phyloP scores from a whole-genome alignment of 176 grass and related monocot genomes.

The Chrysopogon serrulatus region DNA sequence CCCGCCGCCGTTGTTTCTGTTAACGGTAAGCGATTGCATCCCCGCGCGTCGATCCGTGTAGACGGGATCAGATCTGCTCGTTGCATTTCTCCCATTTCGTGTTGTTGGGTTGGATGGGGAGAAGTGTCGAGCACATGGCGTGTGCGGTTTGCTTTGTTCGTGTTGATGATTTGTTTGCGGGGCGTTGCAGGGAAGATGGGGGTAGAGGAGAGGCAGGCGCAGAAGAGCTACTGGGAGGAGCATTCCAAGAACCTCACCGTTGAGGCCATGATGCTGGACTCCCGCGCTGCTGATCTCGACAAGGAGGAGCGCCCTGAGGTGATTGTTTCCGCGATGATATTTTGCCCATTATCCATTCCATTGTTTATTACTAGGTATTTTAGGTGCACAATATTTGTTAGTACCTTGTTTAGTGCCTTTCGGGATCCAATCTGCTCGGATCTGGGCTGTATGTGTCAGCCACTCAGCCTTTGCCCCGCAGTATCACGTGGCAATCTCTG shows the following conservation, averaged over 20 bases:
- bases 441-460: not conserved
- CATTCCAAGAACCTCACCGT: conserved; percentile 90
- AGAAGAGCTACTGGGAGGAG: conserved; percentile 98
- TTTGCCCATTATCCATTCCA: not conserved
- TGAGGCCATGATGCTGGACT: conserved; percentile 99
- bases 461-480: not conserved
- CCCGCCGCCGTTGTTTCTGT: conserved; percentile 8
- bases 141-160: not conserved
- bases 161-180: not conserved
- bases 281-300: conserved; percentile 84
- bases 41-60: not conserved
- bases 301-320: conserved; percentile 94
- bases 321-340: not conserved
- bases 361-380: not conserved
- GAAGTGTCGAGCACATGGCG: conserved; percentile 19
- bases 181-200: conserved; percentile 15
- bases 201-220: conserved; percentile 63
- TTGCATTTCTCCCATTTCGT: not conserved
- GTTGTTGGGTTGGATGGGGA: not conserved
- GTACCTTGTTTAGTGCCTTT: not conserved
- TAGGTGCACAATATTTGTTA: not conserved
- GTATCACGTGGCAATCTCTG: not conserved
- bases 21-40: conserved; percentile 39
- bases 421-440: not conserved
- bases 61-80: conserved; percentile 23